Evolutionary conservation across 2,329 filamentous ascomycete genomes (phyloP).

Genomic region (Scytalidium sp.): DNA sequence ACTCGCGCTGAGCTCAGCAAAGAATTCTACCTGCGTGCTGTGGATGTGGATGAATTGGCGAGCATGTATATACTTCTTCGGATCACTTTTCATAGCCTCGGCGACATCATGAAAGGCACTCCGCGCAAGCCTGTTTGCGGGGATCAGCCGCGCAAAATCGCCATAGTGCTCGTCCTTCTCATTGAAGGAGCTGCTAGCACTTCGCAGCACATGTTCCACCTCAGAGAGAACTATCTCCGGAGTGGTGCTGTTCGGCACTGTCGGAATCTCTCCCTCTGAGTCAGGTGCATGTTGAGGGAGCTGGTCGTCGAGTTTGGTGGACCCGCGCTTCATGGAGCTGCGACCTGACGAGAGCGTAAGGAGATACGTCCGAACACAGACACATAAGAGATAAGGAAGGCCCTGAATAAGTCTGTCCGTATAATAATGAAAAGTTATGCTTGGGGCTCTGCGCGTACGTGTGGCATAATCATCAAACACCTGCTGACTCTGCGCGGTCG

Average conservation of each 20-base stretch:
- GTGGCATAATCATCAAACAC: too few species aligned
- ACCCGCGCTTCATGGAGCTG: not conserved
- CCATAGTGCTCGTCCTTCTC: not conserved
- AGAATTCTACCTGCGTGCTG: not conserved
- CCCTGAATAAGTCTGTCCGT: not conserved
- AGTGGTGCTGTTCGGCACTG: not conserved
- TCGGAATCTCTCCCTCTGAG: not conserved
- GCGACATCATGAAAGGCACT: conserved; percentile 7
- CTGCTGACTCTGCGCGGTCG: too few species aligned
- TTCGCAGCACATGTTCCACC: not conserved
- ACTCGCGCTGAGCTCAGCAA: not conserved
- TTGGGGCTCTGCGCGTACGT: not conserved
- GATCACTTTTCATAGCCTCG: not conserved
- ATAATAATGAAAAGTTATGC: not conserved
- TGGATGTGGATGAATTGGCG: not conserved
- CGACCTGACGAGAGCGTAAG: not conserved
- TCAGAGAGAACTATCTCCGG: not conserved
- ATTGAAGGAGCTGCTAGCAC: not conserved
- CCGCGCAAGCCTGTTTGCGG: conserved; percentile 10
- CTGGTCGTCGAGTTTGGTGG: not conserved
- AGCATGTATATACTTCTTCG: not conserved
- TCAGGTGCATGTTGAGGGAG: not conserved
- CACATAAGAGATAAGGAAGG: not conserved
- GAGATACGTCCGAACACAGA: not conserved
- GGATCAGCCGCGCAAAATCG: conserved; percentile 11